phyloP scores from a whole-genome alignment of 1,139 yeast species.

The Pichia norvegensis region DNA sequence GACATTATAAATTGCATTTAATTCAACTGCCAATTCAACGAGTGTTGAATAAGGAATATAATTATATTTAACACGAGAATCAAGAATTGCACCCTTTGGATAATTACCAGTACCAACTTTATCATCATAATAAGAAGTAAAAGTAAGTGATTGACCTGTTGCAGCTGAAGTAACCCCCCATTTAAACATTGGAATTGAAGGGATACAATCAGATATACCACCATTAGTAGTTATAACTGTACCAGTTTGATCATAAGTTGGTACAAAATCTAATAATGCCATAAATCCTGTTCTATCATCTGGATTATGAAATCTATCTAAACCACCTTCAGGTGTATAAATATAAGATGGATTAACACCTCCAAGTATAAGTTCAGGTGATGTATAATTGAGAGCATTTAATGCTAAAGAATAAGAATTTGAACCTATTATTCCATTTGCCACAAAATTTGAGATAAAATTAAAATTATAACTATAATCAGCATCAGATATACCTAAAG shows the following conservation, averaged over 20 bases:
- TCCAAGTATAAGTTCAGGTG: conserved; percentile 44
- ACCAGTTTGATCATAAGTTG: conserved; percentile 30
- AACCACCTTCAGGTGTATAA: conserved; percentile 28
- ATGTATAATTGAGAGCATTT: conserved; percentile 23
- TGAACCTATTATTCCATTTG: conserved; percentile 33
- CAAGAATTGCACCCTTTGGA: conserved; percentile 52
- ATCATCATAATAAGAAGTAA: conserved; percentile 29
- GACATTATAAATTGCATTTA: conserved; percentile 57
- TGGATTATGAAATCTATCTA: conserved; percentile 32
- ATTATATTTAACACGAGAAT: conserved; percentile 46
- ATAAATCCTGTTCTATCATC: conserved; percentile 8
- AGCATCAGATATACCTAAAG: conserved; percentile 38
- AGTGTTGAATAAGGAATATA: conserved; percentile 54
- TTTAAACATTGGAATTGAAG: conserved; percentile 51
- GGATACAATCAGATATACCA: conserved; percentile 33
- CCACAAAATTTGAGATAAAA: conserved; percentile 35
- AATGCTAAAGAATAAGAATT: conserved; percentile 53
- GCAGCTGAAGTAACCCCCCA: conserved; percentile 41
- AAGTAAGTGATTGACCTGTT: conserved; percentile 34
- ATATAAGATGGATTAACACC: conserved; percentile 43
- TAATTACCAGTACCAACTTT: conserved; percentile 17
- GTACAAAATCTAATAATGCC: conserved; percentile 37
- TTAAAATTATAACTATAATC: conserved; percentile 5
- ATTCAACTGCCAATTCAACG: conserved; percentile 62
- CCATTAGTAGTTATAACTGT: conserved; percentile 14